These are phyloP conservation scores for Leccinum disarticulatum DNA, from an alignment of 768 basidiomycete species.

Conservation along the genomic window DNA sequence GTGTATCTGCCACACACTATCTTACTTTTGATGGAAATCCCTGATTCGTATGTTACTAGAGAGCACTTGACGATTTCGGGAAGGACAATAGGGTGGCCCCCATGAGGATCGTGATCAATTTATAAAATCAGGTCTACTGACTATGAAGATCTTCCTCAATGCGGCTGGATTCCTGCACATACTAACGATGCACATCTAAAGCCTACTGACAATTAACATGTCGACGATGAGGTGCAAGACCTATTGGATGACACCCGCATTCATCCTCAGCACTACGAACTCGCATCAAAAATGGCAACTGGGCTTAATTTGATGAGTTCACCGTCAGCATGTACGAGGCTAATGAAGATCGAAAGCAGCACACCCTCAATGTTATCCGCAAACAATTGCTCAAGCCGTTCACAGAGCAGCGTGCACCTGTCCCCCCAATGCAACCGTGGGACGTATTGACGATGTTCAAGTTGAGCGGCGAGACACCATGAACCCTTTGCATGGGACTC, in stretches of 20 bases:
- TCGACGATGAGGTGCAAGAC: conserved; percentile 73
- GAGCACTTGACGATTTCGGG: conserved; percentile 16
- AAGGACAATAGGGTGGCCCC: conserved; percentile 14
- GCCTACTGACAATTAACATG: conserved; percentile 55
- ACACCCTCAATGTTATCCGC: conserved; percentile 86
- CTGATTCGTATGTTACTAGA: conserved; percentile 34
- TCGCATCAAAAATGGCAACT: conserved; percentile 97
- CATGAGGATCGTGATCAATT: conserved; percentile 59
- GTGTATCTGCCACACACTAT: conserved; percentile 32
- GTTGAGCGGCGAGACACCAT: conserved; percentile 82
- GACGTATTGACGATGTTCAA: conserved; percentile 83
- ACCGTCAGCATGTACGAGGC: conserved; percentile 87
- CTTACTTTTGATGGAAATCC: background rate
- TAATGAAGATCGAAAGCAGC: conserved; percentile 82
- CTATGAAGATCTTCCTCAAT: conserved; percentile 88
- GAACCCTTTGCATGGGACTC: conserved; percentile 74
- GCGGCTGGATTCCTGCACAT: conserved; percentile 89
- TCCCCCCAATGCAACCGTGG: conserved; percentile 65
- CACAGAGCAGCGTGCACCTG: conserved; percentile 67
- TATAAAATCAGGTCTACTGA: conserved; percentile 74
- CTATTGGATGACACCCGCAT: conserved; percentile 94
- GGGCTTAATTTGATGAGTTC: conserved; percentile 88
- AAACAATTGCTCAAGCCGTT: conserved; percentile 82
- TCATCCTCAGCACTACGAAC: conserved; percentile 96
- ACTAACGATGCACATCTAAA: conserved; percentile 66